Conservation (phyloP, 129 eudicot species). For the Deinandra increscens region DNA sequence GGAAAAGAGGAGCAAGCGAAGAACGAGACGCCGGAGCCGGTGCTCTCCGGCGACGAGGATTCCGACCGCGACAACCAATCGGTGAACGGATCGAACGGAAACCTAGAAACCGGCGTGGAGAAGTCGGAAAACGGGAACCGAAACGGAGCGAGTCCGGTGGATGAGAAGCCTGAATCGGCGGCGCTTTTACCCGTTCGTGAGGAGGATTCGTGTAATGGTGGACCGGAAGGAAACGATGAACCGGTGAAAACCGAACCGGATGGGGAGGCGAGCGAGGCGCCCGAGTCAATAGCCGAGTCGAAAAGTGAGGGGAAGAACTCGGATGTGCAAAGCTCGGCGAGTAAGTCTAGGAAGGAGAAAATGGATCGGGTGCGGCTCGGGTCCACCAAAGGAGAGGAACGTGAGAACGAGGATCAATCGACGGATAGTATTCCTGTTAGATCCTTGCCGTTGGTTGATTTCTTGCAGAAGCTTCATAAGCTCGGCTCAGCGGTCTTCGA, state of each 20-base stretch:
- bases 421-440: constrained; percentile 42
- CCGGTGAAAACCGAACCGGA: constrained; percentile 35
- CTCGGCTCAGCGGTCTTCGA: constrained; percentile 62
- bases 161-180: constrained; percentile 32
- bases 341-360: constrained; percentile 50
- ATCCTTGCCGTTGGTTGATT: constrained; percentile 67
- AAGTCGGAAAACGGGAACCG: constrained; percentile 27
- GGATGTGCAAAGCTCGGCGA: constrained; percentile 91
- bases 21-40: constrained; percentile 38
- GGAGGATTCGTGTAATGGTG: constrained; percentile 60
- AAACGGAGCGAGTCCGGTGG: constrained; percentile 26
- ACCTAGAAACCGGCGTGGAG: constrained; percentile 28
- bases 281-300: constrained; percentile 58
- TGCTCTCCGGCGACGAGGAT: constrained; percentile 36
- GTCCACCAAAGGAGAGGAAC: constrained; percentile 29
- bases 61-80: constrained; percentile 53
- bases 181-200: constrained; percentile 38
- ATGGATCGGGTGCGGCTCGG: constrained; percentile 33
- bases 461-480: constrained; percentile 53
- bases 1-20: constrained; percentile 32
- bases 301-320: constrained; percentile 50
- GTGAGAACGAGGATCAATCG: constrained; percentile 43
- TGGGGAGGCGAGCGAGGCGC: constrained; percentile 35
- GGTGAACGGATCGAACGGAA: constrained; percentile 66
- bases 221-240: constrained; percentile 46